These are phyloP conservation scores for Saturnispora silvae DNA, from an alignment of 805 yeast genomes.

Conservation along the genomic window DNA sequence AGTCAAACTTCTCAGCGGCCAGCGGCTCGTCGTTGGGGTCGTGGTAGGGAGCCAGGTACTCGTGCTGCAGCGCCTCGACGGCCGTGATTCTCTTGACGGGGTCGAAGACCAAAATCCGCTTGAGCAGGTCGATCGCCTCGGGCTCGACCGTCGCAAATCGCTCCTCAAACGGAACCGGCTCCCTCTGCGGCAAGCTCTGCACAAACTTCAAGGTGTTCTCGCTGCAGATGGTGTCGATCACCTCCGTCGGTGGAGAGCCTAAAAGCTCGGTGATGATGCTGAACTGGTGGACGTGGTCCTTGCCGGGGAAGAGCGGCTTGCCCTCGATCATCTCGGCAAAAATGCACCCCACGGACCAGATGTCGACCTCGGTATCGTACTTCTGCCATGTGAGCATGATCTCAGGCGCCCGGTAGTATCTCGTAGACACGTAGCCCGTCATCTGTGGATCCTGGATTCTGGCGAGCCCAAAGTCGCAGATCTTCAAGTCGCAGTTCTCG, in stretches of 20 bases:
- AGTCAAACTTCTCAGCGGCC: slow-evolving; percentile 86
- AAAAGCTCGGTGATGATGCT: slow-evolving; percentile 90
- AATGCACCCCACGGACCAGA: slow-evolving; percentile 77
- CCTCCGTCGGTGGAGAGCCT: slow-evolving; percentile 91
- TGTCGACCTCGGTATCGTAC: slow-evolving; percentile 66
- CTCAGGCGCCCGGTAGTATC: slow-evolving; percentile 83
- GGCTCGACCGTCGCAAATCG: slow-evolving; percentile 73
- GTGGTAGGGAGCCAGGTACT: slow-evolving; percentile 89
- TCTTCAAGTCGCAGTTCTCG: slow-evolving; percentile 62
- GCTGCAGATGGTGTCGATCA: slow-evolving; percentile 89
- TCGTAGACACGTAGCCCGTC: slow-evolving; percentile 76
- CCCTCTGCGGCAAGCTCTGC: slow-evolving; percentile 83
- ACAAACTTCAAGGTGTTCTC: slow-evolving; percentile 93
- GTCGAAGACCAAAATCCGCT: slow-evolving; percentile 87
- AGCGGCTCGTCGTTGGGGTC: slow-evolving; percentile 97
- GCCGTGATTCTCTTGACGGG: slow-evolving; percentile 93
- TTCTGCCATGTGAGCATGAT: slow-evolving; percentile 66
- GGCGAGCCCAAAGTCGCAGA: slow-evolving; percentile 76
- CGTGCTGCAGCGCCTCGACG: slow-evolving; percentile 79
- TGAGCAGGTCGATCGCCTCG: slow-evolving; percentile 78
- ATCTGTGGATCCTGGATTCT: slow-evolving; percentile 41
- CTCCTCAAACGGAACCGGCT: slow-evolving; percentile 79
- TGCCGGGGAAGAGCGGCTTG: slow-evolving; percentile 67
- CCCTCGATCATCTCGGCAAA: slow-evolving; percentile 57
- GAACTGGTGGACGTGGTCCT: slow-evolving; percentile 97